Evolutionary conservation across 2,329 filamentous ascomycete genomes (phyloP), one percentile per base, ranked within the genome.

Genomic region (Fusarium sp.): DNA sequence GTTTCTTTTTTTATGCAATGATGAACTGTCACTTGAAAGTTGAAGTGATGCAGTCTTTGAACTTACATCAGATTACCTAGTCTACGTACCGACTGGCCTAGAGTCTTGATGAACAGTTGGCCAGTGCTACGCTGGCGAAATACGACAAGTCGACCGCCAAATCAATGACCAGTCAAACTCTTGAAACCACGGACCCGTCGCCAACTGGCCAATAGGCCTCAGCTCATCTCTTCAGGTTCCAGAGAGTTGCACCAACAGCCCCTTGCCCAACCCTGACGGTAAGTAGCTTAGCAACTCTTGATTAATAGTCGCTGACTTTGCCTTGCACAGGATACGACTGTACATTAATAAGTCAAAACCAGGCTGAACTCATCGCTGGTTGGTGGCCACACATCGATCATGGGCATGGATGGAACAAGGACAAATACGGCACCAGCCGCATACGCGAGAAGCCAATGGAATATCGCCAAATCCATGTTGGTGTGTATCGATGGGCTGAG

Each of bases 81-180:
- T 70, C 62, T 55, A 66, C 68, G 58, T 61, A 56, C 58, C 36
- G 39, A 55, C 48, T 8, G 39, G 41, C 18, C 34, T 22, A 32
- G 41, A 50, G 58, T 42, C 62, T 59, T 70, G 68, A 78, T 66
- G 78, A 79, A 78, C 76, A 64, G 70, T 69, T 79, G 78, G 77
- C 75, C 72, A 74, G 73, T 78, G 78, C 76, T 54, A 73, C 71
- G 68, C 64, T 68, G 55, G 38, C 59, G 39, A 71, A 73, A 78
- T 77, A 75, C 75, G 75, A 77, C 62, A 13, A 75, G 72, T 72
- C 71, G 62, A 73, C 56, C 63, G 34, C 52, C 50, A 32, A 54
- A 34, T 47, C 52, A 71, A 42, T 63, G 70, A 73, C 67, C 66
- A 75, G 66, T 75, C 72, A 64, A 42, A 36, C 26, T 24, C 32